phyloP scores from a whole-genome alignment of 2,329 filamentous ascomycete genomes.

The Xylariaceae sp. region DNA sequence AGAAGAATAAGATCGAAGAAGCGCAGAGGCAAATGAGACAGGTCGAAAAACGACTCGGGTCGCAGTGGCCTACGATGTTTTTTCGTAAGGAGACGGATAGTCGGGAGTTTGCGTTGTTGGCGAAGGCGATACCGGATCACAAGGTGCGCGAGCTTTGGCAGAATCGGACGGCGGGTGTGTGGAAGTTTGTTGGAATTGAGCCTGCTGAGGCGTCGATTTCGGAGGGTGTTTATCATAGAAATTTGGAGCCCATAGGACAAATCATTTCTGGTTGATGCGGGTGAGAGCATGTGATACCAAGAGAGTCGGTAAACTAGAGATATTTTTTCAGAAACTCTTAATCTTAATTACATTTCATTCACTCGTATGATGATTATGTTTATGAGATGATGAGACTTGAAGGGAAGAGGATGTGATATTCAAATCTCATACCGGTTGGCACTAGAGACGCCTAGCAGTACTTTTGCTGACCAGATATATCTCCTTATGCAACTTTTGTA shows the following conservation, averaged over 20 bases:
- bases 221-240: slow-evolving; percentile 26
- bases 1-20: slow-evolving; percentile 34
- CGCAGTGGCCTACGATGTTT: slow-evolving; percentile 38
- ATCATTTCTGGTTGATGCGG: too few species aligned
- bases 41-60: slow-evolving; percentile 23
- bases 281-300: too few species aligned
- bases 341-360: too few species aligned
- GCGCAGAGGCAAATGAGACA: slow-evolving; percentile 36
- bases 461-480: too few species aligned
- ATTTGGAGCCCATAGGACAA: slow-evolving; percentile 29
- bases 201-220: slow-evolving; percentile 31
- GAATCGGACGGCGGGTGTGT: slow-evolving; percentile 32
- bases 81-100: slow-evolving; percentile 19
- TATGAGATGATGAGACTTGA: too few species aligned
- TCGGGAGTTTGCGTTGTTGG: slow-evolving; percentile 32
- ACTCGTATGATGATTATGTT: too few species aligned
- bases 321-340: too few species aligned
- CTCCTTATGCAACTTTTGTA: too few species aligned
- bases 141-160: slow-evolving; percentile 7
- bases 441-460: too few species aligned
- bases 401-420: too few species aligned
- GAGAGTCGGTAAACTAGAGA: too few species aligned
- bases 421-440: too few species aligned
- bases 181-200: slow-evolving; percentile 33
- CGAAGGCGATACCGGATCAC: slow-evolving; percentile 28